phyloP scores from a whole-genome alignment of 2,329 filamentous ascomycete species.

The Pseudocercospora eumusae region DNA sequence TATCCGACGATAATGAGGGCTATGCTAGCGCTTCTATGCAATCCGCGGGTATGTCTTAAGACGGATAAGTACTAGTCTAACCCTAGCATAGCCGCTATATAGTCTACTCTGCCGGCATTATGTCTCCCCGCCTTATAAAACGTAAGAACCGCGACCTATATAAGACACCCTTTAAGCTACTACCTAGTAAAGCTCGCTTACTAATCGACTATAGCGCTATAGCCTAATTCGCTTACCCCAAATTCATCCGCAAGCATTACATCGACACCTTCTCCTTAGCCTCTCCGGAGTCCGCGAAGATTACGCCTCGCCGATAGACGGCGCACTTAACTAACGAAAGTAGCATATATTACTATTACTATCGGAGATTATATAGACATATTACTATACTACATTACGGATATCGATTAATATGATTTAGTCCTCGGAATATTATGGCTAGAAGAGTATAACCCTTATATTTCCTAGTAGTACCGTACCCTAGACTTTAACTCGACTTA shows the following conservation, averaged over 20 bases:
- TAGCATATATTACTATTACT: background rate
- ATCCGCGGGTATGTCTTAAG: background rate
- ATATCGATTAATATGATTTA: background rate
- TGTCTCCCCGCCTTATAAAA: too few relatives aligned
- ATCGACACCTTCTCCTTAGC: background rate
- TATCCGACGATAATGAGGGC: background rate
- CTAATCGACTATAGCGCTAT: background rate
- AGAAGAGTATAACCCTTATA: background rate
- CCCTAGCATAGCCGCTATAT: background rate
- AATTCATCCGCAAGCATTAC: background rate
- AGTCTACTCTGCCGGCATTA: too few relatives aligned
- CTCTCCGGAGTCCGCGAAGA: background rate
- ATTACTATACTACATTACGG: background rate
- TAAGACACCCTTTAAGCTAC: background rate
- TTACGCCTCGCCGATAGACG: background rate
- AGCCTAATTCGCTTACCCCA: background rate
- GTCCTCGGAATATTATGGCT: background rate
- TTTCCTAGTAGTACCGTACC: background rate
- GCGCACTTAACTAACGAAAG: background rate
- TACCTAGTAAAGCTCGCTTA: background rate
- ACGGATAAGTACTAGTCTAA: background rate
- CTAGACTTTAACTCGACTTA: background rate
- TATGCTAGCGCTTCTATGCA: background rate
- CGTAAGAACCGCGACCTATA: background rate
- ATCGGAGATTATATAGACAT: background rate